Conservation (phyloP, 2,329 filamentous ascomycete genomes). For the Lasiodiplodia sp. region DNA sequence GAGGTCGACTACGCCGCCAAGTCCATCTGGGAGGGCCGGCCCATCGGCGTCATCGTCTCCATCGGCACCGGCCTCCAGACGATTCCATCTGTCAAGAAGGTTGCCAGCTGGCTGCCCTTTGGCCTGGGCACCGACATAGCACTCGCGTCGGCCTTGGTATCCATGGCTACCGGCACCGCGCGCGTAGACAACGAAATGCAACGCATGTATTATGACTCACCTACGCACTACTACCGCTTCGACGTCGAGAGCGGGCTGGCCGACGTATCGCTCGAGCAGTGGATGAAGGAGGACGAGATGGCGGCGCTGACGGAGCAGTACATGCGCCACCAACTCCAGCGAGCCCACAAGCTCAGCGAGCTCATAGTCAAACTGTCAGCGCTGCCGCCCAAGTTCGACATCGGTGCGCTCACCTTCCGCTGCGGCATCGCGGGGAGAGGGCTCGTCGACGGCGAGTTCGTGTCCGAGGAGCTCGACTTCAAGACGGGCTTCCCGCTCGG, state of each 20-base stretch:
- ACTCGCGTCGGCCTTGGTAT: conserved; percentile 44
- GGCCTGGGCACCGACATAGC: conserved; percentile 49
- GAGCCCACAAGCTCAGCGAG: conserved; percentile 42
- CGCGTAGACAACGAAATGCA: conserved; percentile 52
- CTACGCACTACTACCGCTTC: conserved; percentile 49
- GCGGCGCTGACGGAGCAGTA: conserved; percentile 48
- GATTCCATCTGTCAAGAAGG: conserved; percentile 47
- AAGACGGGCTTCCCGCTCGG: conserved; percentile 46
- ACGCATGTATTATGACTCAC: conserved; percentile 47
- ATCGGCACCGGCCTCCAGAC: conserved; percentile 48
- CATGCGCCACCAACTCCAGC: conserved; percentile 45
- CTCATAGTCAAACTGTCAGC: conserved; percentile 47
- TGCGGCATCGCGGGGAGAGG: conserved; percentile 43
- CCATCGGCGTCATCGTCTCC: conserved; percentile 47
- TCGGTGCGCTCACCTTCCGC: conserved; percentile 41
- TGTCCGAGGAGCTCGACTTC: conserved; percentile 46
- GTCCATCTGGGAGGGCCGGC: conserved; percentile 33
- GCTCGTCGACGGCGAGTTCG: conserved; percentile 42
- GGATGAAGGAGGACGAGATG: conserved; percentile 52
- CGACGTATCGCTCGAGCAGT: conserved; percentile 48
- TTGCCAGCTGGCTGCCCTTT: conserved; percentile 48
- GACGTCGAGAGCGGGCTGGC: conserved; percentile 50
- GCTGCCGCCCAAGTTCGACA: conserved; percentile 46
- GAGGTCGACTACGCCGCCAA: conserved; percentile 34
- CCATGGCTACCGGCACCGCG: conserved; percentile 48